Conservation (phyloP, 805 yeast genomes). For the Cyberlindnera veronae region DNA sequence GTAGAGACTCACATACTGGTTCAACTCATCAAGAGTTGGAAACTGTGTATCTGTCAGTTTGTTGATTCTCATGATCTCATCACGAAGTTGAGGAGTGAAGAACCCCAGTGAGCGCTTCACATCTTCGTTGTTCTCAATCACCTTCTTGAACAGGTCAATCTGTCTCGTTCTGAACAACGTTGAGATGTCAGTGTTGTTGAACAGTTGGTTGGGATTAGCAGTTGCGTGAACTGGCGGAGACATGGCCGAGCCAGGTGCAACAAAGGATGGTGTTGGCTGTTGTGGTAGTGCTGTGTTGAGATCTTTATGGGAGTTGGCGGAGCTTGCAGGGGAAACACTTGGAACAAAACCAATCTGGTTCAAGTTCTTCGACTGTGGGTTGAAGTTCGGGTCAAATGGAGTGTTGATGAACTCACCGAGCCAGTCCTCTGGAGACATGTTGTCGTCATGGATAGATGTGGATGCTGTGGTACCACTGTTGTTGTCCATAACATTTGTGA, state of each 20-base stretch:
- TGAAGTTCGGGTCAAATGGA: constrained; percentile 57
- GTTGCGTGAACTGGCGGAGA: constrained; percentile 17
- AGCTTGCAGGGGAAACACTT: constrained; percentile 20
- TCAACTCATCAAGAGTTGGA: constrained; percentile 74
- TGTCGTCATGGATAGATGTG: constrained; percentile 20
- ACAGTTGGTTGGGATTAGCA: constrained; percentile 27
- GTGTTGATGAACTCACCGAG: constrained; percentile 65
- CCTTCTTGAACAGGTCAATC: constrained; percentile 56
- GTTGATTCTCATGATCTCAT: constrained; percentile 50
- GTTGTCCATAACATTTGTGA: constrained; percentile 5
- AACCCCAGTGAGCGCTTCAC: constrained; percentile 28
- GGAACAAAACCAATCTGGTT: constrained; percentile 55
- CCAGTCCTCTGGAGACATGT: constrained; percentile 51
- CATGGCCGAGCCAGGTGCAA: no score
- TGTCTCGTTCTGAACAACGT: constrained; percentile 64
- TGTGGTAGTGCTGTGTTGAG: not conserved
- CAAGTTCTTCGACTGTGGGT: constrained; percentile 38
- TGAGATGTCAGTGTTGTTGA: constrained; percentile 45
- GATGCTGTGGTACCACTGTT: constrained; percentile 17
- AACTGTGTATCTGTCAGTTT: constrained; percentile 56
- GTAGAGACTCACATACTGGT: constrained; percentile 70
- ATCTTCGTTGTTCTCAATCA: constrained; percentile 23
- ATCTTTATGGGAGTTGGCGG: constrained; percentile 13
- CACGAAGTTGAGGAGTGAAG: constrained; percentile 50
- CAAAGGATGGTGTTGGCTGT: not conserved